phyloP scores from a whole-genome alignment of 805 yeast species.

The Grigorovia humatica region DNA sequence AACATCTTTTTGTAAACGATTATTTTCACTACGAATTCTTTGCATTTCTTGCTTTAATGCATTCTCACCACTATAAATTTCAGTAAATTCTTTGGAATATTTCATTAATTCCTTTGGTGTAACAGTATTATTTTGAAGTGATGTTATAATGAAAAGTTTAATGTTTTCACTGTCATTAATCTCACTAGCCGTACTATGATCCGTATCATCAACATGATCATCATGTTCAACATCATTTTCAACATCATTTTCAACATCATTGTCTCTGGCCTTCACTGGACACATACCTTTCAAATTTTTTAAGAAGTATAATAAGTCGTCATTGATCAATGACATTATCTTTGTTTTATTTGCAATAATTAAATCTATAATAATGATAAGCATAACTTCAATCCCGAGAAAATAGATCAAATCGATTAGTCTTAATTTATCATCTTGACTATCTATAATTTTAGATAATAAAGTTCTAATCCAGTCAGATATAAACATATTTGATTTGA shows the following conservation, averaged over 20 bases:
- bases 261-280: not conserved
- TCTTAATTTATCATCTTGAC: slow-evolving; percentile 68
- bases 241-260: no score
- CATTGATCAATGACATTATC: slow-evolving; percentile 57
- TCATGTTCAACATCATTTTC: no score
- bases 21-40: slow-evolving; percentile 55
- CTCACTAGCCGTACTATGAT: not conserved
- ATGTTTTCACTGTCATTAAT: not conserved
- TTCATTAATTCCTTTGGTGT: slow-evolving; percentile 59
- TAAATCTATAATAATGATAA: slow-evolving; percentile 70
- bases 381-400: slow-evolving; percentile 77
- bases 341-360: slow-evolving; percentile 54
- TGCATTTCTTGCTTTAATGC: slow-evolving; percentile 53
- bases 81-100: slow-evolving; percentile 63
- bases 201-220: slow-evolving; percentile 11
- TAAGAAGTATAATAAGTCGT: slow-evolving; percentile 60
- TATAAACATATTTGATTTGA: slow-evolving; percentile 87
- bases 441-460: slow-evolving; percentile 76
- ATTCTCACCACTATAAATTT: slow-evolving; percentile 54
- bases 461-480: slow-evolving; percentile 92
- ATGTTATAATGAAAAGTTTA: slow-evolving; percentile 36
- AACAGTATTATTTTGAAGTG: slow-evolving; percentile 41
- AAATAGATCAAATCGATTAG: slow-evolving; percentile 78
- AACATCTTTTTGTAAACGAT: slow-evolving; percentile 60
- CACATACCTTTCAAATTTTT: slow-evolving; percentile 40